Base-by-base conservation (phyloP, 345 rosid species). In the Eucalyptus marginata region DNA sequence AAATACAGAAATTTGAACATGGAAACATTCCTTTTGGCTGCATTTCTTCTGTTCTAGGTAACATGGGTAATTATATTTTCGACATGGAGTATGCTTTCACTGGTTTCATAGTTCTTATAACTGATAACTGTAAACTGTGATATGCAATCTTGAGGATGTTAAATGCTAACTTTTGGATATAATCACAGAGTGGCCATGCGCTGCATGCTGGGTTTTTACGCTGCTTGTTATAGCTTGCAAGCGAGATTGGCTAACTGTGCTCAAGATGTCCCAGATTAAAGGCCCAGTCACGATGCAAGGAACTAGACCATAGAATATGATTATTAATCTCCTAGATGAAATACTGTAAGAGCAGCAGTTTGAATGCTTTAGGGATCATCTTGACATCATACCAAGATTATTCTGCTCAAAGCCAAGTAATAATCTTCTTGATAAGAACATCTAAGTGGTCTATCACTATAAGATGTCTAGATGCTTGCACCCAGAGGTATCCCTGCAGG, bases 131-230 rank as follows among this genome's bases (percentile, higher is more conserved):
- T 40, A 10, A 31, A 68, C 43, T 68, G 46, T 36, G 40, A 76
- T 76, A 40, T 71, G 44, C 81, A 51, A 51, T 86, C 27, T 49
- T 59, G 17, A 86, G 22, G 54, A 52, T 56, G 6, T 52, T 76
- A 49, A 87, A 33, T 87, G 89, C 71, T 86, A 86, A 25, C 89
- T 86, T 87, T 13, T 89, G 89, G 87, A 49, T 86, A 13, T 87
- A 88, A 29, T 25, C 86, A 86, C 95, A 96, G 96, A 96, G 94
- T 7, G 94, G 95, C 31, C 98, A 95, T 87, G 89, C 95, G 13
- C 92, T 93, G 54, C 95, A 96, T 90, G 87, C 93, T 76, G 93
- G 93, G 89, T 95, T 95, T 88, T 89, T 90, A 4, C 94, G 94
- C 86, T 86, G 66, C 86, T 86, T 95, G 27, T 87, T 81, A 47